Percentiles rank a stretch among this genome's conserved stretches.
Conservation (phyloP, 1,139 yeast genomes). For the Starmera stellimalicola region DNA sequence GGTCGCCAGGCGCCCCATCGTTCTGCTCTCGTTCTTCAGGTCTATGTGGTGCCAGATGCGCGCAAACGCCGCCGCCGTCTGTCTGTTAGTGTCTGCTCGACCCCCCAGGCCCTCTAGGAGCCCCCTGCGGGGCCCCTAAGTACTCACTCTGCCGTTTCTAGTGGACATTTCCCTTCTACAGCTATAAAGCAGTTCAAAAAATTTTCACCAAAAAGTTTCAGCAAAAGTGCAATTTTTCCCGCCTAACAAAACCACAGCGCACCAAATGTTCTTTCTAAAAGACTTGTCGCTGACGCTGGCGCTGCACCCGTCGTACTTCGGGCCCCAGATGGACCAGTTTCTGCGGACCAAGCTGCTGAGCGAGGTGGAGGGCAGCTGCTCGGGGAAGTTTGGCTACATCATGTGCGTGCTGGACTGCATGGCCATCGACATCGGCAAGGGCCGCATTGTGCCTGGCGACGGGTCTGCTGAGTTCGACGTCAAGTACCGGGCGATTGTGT, state of each 20-base stretch:
- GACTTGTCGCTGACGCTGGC: constrained; percentile 88
- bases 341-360: constrained; percentile 80
- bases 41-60: constrained; percentile 96
- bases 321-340: constrained; percentile 95
- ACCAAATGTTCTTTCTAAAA: constrained; percentile 41
- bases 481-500: constrained; percentile 90
- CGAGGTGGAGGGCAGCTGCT: constrained; percentile 98
- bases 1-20: constrained; percentile 88
- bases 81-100: no score
- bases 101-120: no score
- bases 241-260: neutral
- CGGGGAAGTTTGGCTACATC: constrained; percentile 97
- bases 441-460: constrained; percentile 77
- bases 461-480: constrained; percentile 98
- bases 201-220: no score
- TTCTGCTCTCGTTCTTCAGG: constrained; percentile 71
- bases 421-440: constrained; percentile 92
- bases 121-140: no score
- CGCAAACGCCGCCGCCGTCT: constrained; percentile 50
- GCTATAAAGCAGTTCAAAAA: no score
- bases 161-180: no score
- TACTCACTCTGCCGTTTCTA: neutral
- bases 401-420: constrained; percentile 93
- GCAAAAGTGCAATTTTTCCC: neutral
- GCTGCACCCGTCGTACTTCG: constrained; percentile 93